Conservation (phyloP, 257 asterid genomes). For the Cruciata laevipes region DNA sequence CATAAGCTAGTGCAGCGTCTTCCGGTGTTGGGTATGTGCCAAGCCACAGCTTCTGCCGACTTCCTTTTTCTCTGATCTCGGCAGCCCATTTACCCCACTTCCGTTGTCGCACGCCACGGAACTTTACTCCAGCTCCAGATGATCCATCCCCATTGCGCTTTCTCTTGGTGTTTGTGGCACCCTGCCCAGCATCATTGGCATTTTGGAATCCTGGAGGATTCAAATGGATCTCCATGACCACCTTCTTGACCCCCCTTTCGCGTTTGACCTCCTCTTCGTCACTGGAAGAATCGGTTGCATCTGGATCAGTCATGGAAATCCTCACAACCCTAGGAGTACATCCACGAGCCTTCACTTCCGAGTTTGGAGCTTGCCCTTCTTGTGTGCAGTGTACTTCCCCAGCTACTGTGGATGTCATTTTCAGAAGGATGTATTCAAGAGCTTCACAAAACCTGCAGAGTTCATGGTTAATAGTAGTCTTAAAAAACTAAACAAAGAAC, state of each 20-base stretch:
- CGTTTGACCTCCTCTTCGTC: conserved; percentile 12
- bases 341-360: neutral
- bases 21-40: conserved; percentile 23
- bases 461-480: neutral
- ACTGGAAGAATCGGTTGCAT: conserved; percentile 52
- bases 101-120: conserved; percentile 22
- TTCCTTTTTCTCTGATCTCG: conserved; percentile 21
- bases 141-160: neutral
- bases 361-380: neutral
- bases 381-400: neutral
- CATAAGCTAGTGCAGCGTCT: conserved; percentile 29
- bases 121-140: conserved; percentile 4
- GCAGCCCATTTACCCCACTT: conserved; percentile 33
- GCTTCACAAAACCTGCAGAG: neutral
- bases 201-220: neutral
- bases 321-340: conserved; percentile 23
- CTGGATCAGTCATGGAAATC: conserved; percentile 46
- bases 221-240: conserved; percentile 38
- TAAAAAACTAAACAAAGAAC: too few relatives aligned
- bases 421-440: neutral
- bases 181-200: neutral
- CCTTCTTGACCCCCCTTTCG: conserved; percentile 28
- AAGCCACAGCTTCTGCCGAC: conserved; percentile 21
- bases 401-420: neutral
- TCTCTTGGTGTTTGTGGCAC: neutral